These are phyloP conservation scores for Macadamia integrifolia DNA, from an alignment of 164 flowering plant genomes.

Conservation along the genomic window DNA sequence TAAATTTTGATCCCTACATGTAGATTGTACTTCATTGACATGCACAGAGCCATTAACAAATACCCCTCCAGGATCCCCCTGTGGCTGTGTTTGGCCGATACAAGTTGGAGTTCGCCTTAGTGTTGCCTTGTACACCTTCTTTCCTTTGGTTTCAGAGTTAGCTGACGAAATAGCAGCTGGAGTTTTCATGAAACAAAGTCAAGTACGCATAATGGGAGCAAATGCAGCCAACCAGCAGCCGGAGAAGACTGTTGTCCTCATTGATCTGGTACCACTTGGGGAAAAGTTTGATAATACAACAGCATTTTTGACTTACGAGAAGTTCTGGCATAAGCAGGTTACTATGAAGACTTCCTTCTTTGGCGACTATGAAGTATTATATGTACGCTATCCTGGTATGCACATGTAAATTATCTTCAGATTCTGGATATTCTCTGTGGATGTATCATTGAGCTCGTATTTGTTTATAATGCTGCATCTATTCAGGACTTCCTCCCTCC, in stretches of 20 bases:
- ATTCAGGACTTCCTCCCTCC: constrained; percentile 61
- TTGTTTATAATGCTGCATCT: constrained; percentile 1
- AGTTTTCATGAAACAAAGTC: constrained; percentile 66
- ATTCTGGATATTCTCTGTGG: background rate
- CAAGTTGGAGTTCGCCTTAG: constrained; percentile 64
- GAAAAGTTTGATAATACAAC: constrained; percentile 55
- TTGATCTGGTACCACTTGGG: constrained; percentile 67
- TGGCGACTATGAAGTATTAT: constrained; percentile 66
- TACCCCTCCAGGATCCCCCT: constrained; percentile 75
- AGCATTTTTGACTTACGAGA: constrained; percentile 45
- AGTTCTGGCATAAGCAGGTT: constrained; percentile 62
- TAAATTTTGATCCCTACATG: constrained; percentile 14
- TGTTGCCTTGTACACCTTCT: constrained; percentile 68
- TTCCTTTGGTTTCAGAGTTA: constrained; percentile 74
- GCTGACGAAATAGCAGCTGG: constrained; percentile 65
- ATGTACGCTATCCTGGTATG: constrained; percentile 55
- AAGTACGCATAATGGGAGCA: constrained; percentile 73
- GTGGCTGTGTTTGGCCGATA: constrained; percentile 74
- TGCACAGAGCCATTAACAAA: constrained; percentile 67
- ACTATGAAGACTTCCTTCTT: constrained; percentile 40
- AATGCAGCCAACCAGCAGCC: constrained; percentile 59
- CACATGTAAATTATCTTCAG: background rate
- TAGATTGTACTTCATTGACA: constrained; percentile 52
- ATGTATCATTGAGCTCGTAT: background rate
- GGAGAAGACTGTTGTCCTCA: constrained; percentile 54